Base-by-base conservation (phyloP, 495 filamentous ascomycete species). In the Zalerion maritima region DNA sequence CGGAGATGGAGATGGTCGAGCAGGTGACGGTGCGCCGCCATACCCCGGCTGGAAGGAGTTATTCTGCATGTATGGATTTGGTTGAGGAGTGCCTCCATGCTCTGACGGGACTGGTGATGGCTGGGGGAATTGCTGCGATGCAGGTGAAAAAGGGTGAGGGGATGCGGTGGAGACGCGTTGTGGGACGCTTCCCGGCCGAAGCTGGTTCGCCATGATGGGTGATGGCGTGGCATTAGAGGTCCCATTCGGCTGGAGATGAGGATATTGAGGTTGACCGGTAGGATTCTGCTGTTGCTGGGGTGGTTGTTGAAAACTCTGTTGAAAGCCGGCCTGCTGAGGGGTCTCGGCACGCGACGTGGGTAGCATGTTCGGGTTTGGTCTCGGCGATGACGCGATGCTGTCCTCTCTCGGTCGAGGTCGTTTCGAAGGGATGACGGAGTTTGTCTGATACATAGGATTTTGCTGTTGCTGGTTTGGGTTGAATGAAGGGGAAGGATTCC, bases 281-380 rank as follows among this genome's bases (percentile, higher is more conserved):
- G 38, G 64, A 60, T 57, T 75, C 71, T 47, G 73, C 43, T 41
- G 69, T 41, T 45, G 64, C 68, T 62, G 66, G 41, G 49, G 60
- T 39, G 58, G 66, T 28, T 59, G 58, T 41, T 66, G 70, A 47
- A 73, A 72, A 43, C 78, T 62, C 48, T 55, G 25, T 37, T 69
- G 62, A 60, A 75, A 64, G 28, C 64, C 54, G 41, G 69, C 57
- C 40, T 91, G 79, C 42, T 81, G 78, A 18, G 87, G 87, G 17
- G 87, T 96, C 42, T 93, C 86, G 40, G 87, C 86, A 52, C 86
- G 83, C 52, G 87, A 93, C 19, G 70, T 73, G 18, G 78, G 71
- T 15, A 84, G 52, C 48, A 75, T 75, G 14, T 74, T 75, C 10
- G 80, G 74, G 21, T 73, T 70, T 50, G 73, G 81, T 45, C 76